These are phyloP conservation scores for Sugiyamaella marilandica DNA, from an alignment of 805 yeast species.

Conservation along the genomic window DNA sequence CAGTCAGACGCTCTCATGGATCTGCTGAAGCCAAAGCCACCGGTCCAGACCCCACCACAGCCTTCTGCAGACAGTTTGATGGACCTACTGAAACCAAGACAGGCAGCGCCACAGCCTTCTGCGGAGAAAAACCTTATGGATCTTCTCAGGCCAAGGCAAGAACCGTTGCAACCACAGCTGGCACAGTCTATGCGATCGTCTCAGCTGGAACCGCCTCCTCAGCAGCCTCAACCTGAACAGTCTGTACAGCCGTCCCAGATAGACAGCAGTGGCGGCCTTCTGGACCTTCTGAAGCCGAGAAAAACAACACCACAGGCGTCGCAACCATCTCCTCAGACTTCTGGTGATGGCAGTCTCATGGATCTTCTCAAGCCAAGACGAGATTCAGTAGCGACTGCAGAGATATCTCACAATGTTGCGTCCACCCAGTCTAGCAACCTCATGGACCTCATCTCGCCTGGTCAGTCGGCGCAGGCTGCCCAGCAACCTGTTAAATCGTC, in stretches of 20 bases:
- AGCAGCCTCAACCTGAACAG: not conserved
- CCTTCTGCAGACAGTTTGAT: constrained; percentile 1
- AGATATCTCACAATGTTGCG: too few species aligned
- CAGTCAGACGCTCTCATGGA: constrained; percentile 4
- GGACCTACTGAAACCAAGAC: constrained; percentile 7
- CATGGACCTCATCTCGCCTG: not conserved
- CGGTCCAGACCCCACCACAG: not conserved
- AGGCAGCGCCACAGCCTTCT: not conserved
- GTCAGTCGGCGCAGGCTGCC: not conserved
- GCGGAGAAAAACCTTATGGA: not conserved
- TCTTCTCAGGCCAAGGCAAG: not conserved
- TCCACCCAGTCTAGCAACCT: too few species aligned
- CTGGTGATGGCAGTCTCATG: not conserved
- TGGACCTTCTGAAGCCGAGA: not conserved
- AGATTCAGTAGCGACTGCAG: too few species aligned
- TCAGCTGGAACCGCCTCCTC: too few species aligned
- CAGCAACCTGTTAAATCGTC: not conserved
- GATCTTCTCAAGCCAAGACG: not conserved
- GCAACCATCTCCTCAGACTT: not conserved
- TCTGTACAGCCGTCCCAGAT: not conserved
- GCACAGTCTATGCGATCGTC: too few species aligned
- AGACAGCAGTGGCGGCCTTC: not conserved
- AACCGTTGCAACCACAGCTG: too few species aligned
- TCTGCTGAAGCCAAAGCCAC: not conserved
- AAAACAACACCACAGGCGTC: not conserved